phyloP scores from a whole-genome alignment of 345 rosid species.

The Arabidopsis thaliana region TAIR10.1 NC_003076.8:5051501-5052000 shows the following conservation, averaged over 20 bases:
- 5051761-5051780: constrained; percentile 32
- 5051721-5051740: constrained; percentile 53
- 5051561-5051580: constrained; percentile 84
- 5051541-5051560: constrained; percentile 27
- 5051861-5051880: constrained; percentile 87
- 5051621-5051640: constrained; percentile 90
- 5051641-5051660: constrained; percentile 95
- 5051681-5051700: constrained; percentile 71
- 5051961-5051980: constrained; percentile 83
- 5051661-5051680: constrained; percentile 86
- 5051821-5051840: constrained; percentile 98
- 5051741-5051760: constrained; percentile 27
- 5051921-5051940: constrained; percentile 84
- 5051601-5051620: constrained; percentile 91
- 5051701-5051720: constrained; percentile 76
- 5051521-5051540: constrained; percentile 24
- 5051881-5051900: constrained; percentile 97
- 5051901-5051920: constrained; percentile 90
- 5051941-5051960: constrained; percentile 88
- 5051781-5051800: constrained; percentile 53
- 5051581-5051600: constrained; percentile 94
- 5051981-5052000: constrained; percentile 92
- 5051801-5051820: constrained; percentile 92
- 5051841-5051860: constrained; percentile 87
- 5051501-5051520: constrained; percentile 26